phyloP scores from a whole-genome alignment of 1,139 yeast genomes.

The Oligophagozyma castellii region DNA sequence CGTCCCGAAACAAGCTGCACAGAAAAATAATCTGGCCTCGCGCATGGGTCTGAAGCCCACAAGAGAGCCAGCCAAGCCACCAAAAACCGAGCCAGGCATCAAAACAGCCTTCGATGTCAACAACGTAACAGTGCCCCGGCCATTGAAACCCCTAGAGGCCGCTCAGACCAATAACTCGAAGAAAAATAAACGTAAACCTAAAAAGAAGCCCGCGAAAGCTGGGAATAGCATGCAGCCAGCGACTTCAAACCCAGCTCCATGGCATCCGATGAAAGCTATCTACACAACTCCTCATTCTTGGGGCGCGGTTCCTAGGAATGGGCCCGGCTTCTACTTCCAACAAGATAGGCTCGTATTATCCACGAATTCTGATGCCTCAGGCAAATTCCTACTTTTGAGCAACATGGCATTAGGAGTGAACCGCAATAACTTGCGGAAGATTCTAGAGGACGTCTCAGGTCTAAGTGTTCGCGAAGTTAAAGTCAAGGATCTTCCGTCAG shows the following conservation, averaged over 20 bases:
- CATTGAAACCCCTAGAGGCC: constrained; percentile 19
- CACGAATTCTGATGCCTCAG: constrained; percentile 6
- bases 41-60: neutral
- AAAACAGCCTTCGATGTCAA: neutral
- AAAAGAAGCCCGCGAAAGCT: neutral
- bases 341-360: constrained; percentile 12
- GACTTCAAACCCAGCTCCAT: neutral
- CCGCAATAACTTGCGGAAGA: constrained; percentile 10
- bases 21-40: neutral
- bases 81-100: neutral
- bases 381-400: constrained; percentile 11
- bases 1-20: neutral
- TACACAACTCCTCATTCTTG: neutral
- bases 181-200: neutral
- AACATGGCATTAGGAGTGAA: constrained; percentile 19
- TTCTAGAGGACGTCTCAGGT: constrained; percentile 13
- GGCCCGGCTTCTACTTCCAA: neutral
- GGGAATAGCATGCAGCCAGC: too few species aligned
- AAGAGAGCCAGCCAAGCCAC: neutral
- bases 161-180: constrained; percentile 22
- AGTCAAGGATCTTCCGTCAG: constrained; percentile 19
- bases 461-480: constrained; percentile 11
- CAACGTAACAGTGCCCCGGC: too few species aligned
- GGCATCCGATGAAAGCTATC: constrained; percentile 1
- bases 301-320: too few species aligned